Conservation (phyloP, 1,284 basidiomycete genomes). For the Athelia psychrophila region DNA sequence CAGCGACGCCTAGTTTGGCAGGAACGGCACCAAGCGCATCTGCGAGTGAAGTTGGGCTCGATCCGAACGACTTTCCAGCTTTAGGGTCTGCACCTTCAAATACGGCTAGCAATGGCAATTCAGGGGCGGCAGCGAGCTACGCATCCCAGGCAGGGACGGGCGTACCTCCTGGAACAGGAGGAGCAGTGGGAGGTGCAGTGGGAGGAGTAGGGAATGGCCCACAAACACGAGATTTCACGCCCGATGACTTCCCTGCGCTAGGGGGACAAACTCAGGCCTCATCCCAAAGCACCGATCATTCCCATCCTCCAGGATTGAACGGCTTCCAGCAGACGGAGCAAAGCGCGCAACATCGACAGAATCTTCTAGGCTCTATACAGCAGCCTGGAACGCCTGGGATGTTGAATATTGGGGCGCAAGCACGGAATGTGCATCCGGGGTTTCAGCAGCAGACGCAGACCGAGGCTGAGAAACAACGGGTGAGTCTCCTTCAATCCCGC, state of each 20-base stretch:
- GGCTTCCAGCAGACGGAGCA: constrained; percentile 52
- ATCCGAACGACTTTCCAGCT: constrained; percentile 84
- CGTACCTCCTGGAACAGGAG: constrained; percentile 37
- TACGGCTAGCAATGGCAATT: constrained; percentile 31
- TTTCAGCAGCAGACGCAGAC: constrained; percentile 49
- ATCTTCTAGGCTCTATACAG: constrained; percentile 47
- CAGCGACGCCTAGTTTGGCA: constrained; percentile 36
- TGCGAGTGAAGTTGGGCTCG: constrained; percentile 73
- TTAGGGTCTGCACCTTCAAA: constrained; percentile 54
- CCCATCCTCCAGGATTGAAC: constrained; percentile 66
- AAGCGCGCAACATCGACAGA: constrained; percentile 44
- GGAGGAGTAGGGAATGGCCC: constrained; percentile 33
- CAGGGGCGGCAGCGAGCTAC: constrained; percentile 53
- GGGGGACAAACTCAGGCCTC: constrained; percentile 51
- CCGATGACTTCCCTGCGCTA: constrained; percentile 82
- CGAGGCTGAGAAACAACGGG: constrained; percentile 68
- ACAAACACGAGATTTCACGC: constrained; percentile 68
- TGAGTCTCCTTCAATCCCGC: constrained; percentile 34
- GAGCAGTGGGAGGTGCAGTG: constrained; percentile 32
- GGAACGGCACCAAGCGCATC: constrained; percentile 54
- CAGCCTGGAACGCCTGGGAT: constrained; percentile 60
- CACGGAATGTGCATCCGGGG: constrained; percentile 56
- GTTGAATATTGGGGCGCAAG: constrained; percentile 56
- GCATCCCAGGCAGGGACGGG: constrained; percentile 74
- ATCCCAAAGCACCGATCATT: constrained; percentile 26